Conservation (phyloP, 192 early-diverging fungal genomes). For the Gamsiella multidivaricata region DNA sequence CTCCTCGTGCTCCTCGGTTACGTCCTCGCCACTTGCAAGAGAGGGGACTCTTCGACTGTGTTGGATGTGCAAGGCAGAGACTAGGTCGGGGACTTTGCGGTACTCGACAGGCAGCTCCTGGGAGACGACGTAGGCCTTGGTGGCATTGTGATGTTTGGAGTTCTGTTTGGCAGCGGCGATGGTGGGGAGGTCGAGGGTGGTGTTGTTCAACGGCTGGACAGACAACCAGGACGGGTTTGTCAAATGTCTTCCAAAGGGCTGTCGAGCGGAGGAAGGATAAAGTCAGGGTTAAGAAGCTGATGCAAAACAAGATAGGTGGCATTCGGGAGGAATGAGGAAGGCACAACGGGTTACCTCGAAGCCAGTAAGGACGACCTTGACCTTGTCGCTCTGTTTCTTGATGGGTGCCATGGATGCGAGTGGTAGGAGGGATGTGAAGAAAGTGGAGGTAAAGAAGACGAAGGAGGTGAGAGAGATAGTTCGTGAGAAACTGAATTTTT, state of each 20-base stretch:
- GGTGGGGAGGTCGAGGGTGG: slow-evolving; percentile 19
- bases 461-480: not conserved
- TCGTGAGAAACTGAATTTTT: not conserved
- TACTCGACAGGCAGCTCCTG: slow-evolving; percentile 70
- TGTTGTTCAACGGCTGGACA: slow-evolving; percentile 35
- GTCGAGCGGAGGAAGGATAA: no score
- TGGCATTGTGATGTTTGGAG: slow-evolving; percentile 26
- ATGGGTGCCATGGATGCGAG: slow-evolving; percentile 39
- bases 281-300: no score
- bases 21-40: not conserved
- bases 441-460: not conserved
- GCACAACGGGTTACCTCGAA: slow-evolving; percentile 32
- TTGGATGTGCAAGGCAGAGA: slow-evolving; percentile 56
- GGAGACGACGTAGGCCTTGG: slow-evolving; percentile 26
- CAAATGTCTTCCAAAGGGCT: slow-evolving; percentile 42
- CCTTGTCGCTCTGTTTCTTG: slow-evolving; percentile 17
- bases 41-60: not conserved
- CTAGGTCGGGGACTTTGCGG: slow-evolving; percentile 51
- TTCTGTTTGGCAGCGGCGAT: not conserved
- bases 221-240: slow-evolving; percentile 50
- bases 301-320: no score
- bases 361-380: slow-evolving; percentile 50
- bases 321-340: not conserved
- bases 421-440: slow-evolving; percentile 1
- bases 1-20: not conserved